Evolutionary conservation across 768 basidiomycete genomes (phyloP).

Genomic region (Lactarius indigo): DNA sequence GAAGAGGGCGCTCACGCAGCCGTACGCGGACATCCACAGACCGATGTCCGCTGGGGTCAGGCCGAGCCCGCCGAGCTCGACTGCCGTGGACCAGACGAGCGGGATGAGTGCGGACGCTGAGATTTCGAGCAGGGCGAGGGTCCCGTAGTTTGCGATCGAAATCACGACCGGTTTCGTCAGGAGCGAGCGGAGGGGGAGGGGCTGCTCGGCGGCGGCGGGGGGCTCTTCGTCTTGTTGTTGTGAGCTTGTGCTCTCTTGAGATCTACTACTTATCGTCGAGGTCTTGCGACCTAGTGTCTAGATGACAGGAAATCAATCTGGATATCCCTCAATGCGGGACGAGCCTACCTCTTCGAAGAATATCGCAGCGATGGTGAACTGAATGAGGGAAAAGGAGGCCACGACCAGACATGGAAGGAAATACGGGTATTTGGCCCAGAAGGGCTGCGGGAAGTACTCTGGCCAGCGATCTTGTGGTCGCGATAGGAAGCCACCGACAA

Average conservation of each 20-base stretch:
- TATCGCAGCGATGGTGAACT: neutral
- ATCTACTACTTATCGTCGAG: neutral
- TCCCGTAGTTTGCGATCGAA: neutral
- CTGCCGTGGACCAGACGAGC: neutral
- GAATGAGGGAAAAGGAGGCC: neutral
- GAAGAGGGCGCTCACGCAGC: neutral
- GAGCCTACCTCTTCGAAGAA: conserved; percentile 2
- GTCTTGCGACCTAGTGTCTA: neutral
- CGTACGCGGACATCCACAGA: neutral
- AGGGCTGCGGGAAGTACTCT: conserved; percentile 18
- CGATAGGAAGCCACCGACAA: conserved; percentile 24
- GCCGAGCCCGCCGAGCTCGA: neutral
- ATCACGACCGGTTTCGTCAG: neutral
- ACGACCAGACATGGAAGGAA: conserved; percentile 26
- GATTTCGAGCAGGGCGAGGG: neutral
- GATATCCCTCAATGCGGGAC: neutral
- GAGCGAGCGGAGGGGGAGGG: neutral
- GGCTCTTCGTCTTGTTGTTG: neutral
- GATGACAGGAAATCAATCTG: neutral
- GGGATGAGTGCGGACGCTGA: neutral
- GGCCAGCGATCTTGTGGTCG: conserved; percentile 27
- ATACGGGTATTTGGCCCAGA: conserved; percentile 29
- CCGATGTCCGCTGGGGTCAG: neutral
- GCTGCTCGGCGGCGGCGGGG: too few species aligned
- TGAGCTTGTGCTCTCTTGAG: neutral